Evolutionary conservation across 352 stramenopile genomes (phyloP).

Genomic region (Phytopythium boreale): DNA sequence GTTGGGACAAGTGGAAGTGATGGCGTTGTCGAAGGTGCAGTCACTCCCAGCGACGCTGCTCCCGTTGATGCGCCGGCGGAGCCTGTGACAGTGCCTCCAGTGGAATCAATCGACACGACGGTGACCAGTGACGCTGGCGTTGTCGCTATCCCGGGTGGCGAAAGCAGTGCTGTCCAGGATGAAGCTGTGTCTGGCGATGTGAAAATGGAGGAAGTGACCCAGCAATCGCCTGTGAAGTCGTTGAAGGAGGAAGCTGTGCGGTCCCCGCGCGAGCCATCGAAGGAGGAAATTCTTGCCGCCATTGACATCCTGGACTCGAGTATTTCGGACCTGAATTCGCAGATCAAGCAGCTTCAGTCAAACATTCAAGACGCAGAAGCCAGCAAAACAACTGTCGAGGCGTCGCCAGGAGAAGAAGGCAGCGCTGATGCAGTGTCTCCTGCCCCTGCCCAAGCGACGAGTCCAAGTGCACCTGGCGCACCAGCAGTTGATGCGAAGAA

Average conservation of each 20-base stretch:
- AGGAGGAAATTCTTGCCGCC: slow-evolving; percentile 75
- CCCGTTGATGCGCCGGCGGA: background rate
- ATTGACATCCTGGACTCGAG: slow-evolving; percentile 75
- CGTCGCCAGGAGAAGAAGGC: background rate
- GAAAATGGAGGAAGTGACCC: background rate
- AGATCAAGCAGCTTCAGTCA: slow-evolving; percentile 53
- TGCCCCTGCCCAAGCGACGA: background rate
- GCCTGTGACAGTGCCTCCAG: background rate
- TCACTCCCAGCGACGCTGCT: background rate
- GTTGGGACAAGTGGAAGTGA: background rate
- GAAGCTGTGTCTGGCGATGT: background rate
- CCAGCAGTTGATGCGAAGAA: background rate
- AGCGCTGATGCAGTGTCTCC: background rate
- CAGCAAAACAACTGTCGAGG: background rate
- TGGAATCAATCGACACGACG: background rate
- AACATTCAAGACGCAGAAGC: slow-evolving; percentile 41
- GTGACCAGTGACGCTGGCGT: background rate
- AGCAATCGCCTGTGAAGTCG: background rate
- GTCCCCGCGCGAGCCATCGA: slow-evolving; percentile 35
- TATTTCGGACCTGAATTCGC: slow-evolving; percentile 67
- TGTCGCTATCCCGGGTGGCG: background rate
- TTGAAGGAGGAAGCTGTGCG: slow-evolving; percentile 3
- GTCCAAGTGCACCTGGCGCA: background rate
- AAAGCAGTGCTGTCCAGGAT: background rate
- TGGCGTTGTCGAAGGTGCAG: background rate